Evolutionary conservation across 2,329 filamentous ascomycete genomes (phyloP), one percentile per base, ranked within the genome.

Genomic region (Stagonosporopsis rhizophila): DNA sequence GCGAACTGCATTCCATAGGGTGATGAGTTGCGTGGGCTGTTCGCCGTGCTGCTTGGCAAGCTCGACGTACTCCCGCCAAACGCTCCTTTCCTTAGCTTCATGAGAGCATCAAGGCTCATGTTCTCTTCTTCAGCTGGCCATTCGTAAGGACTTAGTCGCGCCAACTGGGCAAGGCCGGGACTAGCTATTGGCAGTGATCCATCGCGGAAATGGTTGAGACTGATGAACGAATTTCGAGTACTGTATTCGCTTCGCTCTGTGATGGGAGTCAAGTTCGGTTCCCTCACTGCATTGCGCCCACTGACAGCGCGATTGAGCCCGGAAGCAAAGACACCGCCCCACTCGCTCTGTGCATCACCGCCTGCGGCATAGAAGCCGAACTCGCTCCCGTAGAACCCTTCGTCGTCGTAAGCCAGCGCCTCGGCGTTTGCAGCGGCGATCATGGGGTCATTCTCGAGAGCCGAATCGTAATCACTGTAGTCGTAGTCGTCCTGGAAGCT

Each of bases 221-320:
- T 91, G 79, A 96, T 90, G 56, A 96, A 86, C 0, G 91, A 96
- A 72, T 97, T 98, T 40, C 95, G 87, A 56, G 96, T 96, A 38
- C 92, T 96, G 80, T 96, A 97, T 76, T 99, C 95, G 56, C 91
- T 96, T 12, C 93, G 86, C 74, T 98, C 95, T 0, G 94, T 98
- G 67, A 99, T 98, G 6, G 95, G 95, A 1, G 95, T 98, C 44
- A 99, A 80, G 67, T 95, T 97, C 1, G 95, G 94, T 72, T 97
- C 94, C 37, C 89, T 86, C 19, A 90, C 70, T 4, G 73, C 74
- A 55, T 77, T 76, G 22, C 74, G 86, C 19, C 91, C 92, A 62
- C 90, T 95, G 51, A 86, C 86, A 60, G 83, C 88, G 32, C 91
- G 86, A 49, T 79, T 79, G 37, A 88, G 67, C 2, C 89, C 89